Conservation (phyloP, 2,329 filamentous ascomycete species). For the Diaporthe citrichinensis region DNA sequence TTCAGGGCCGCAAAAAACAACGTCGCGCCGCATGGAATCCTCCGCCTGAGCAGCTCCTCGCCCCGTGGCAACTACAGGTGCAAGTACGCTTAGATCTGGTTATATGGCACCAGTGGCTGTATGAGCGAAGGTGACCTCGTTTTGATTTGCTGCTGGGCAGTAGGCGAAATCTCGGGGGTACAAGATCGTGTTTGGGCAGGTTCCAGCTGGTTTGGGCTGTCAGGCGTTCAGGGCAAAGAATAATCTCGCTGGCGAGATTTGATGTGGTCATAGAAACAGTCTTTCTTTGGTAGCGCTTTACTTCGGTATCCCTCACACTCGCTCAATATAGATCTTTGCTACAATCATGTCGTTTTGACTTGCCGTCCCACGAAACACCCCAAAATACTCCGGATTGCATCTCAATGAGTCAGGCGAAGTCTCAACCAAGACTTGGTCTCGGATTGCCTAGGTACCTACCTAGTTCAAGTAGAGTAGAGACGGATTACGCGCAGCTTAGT, state of each 20-base stretch:
- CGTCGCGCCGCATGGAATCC: slow-evolving; percentile 1
- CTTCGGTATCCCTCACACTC: not conserved
- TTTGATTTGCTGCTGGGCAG: not conserved
- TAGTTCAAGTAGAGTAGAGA: not conserved
- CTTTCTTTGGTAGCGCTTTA: not conserved
- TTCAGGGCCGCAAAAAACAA: not conserved
- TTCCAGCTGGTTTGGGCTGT: not conserved
- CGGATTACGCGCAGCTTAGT: not conserved
- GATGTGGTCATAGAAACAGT: not conserved
- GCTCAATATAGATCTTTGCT: not conserved
- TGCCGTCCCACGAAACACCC: not conserved
- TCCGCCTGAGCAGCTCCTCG: not conserved
- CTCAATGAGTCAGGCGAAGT: not conserved
- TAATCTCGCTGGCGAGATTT: slow-evolving; percentile 10
- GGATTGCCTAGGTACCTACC: not conserved
- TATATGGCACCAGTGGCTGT: rapidly evolving
- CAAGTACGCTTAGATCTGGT: not conserved
- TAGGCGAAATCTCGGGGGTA: too few relatives aligned
- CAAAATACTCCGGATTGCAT: too few relatives aligned
- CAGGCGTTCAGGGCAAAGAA: not conserved
- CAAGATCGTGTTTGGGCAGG: not conserved
- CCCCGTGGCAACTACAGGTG: not conserved
- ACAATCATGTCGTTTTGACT: too few relatives aligned
- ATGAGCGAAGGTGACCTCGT: too few relatives aligned
- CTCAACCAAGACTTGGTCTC: not conserved